These are phyloP conservation scores for Aspergillus hiratsukae DNA, from an alignment of 2,329 filamentous ascomycete genomes.

Conservation along the genomic window DNA sequence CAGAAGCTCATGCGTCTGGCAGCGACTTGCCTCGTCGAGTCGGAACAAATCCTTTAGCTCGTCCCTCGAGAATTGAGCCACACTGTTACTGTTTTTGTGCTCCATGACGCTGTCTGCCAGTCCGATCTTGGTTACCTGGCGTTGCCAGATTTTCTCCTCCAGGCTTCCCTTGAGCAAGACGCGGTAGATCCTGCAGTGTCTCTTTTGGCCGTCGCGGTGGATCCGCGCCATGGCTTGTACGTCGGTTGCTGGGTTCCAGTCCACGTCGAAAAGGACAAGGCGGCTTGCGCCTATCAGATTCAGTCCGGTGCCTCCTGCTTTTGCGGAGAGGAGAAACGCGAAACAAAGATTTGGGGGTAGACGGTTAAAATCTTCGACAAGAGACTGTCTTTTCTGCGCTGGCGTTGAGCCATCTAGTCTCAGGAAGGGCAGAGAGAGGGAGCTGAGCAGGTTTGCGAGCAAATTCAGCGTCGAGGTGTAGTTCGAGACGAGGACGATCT, in stretches of 20 bases:
- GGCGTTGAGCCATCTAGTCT: constrained; percentile 67
- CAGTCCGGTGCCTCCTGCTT: constrained; percentile 65
- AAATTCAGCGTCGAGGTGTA: constrained; percentile 69
- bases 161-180: constrained; percentile 64
- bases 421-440: constrained; percentile 58
- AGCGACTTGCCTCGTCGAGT: constrained; percentile 56
- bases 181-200: constrained; percentile 64
- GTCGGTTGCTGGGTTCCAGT: constrained; percentile 73
- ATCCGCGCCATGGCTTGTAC: constrained; percentile 72
- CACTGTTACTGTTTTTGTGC: constrained; percentile 52
- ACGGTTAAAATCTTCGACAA: constrained; percentile 68
- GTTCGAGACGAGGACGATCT: constrained; percentile 71
- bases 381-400: constrained; percentile 57
- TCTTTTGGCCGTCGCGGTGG: constrained; percentile 67
- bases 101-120: constrained; percentile 69
- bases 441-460: constrained; percentile 57
- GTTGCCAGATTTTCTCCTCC: constrained; percentile 71
- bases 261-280: constrained; percentile 66
- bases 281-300: constrained; percentile 68
- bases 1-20: constrained; percentile 65
- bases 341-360: constrained; percentile 54
- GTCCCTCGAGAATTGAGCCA: constrained; percentile 59
- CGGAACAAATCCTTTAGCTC: constrained; percentile 65
- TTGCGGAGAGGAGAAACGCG: constrained; percentile 68
- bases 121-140: constrained; percentile 66